A percentile compares a stretch with the other conserved stretches of the same genome.
Conservation (phyloP, 495 filamentous ascomycete genomes). For the Hyphodiscus hymeniophilus region DNA sequence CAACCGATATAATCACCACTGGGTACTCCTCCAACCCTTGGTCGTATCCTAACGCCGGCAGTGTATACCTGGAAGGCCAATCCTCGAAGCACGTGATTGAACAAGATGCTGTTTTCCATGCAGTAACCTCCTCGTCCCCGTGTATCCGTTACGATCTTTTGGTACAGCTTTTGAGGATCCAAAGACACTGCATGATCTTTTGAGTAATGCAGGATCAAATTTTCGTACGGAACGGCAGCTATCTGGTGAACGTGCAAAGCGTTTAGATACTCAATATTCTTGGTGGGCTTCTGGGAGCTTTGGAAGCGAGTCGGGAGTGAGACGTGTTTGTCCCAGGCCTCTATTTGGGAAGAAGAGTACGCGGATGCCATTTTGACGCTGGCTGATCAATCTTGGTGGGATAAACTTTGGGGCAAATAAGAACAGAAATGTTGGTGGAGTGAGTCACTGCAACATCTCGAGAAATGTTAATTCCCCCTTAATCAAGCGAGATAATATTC, state of each 20-base stretch:
- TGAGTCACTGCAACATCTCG: no score
- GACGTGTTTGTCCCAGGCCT: slow-evolving; percentile 8
- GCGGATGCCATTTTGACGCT: slow-evolving; percentile 6
- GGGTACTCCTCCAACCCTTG: slow-evolving; percentile 11
- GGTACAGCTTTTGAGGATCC: slow-evolving; percentile 47
- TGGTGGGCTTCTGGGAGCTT: background rate
- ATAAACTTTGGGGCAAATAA: background rate
- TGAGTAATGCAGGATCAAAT: slow-evolving; percentile 45
- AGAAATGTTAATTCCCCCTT: no score
- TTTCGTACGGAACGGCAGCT: slow-evolving; percentile 62
- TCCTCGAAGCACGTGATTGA: slow-evolving; percentile 51
- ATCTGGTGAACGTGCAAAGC: slow-evolving; percentile 43
- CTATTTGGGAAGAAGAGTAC: slow-evolving; percentile 14
- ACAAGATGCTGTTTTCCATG: slow-evolving; percentile 66
- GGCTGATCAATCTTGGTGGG: no score
- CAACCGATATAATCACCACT: slow-evolving; percentile 44
- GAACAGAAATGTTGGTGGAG: no score
- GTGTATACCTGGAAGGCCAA: slow-evolving; percentile 52
- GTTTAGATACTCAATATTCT: slow-evolving; percentile 26
- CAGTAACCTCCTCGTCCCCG: slow-evolving; percentile 64
- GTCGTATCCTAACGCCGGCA: slow-evolving; percentile 26
- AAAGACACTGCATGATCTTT: slow-evolving; percentile 42
- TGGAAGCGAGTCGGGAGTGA: slow-evolving; percentile 9
- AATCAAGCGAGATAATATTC: no score
- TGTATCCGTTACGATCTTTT: slow-evolving; percentile 49